phyloP scores from a whole-genome alignment of 352 stramenopile species.

The Globisporangium ultimum region DNA sequence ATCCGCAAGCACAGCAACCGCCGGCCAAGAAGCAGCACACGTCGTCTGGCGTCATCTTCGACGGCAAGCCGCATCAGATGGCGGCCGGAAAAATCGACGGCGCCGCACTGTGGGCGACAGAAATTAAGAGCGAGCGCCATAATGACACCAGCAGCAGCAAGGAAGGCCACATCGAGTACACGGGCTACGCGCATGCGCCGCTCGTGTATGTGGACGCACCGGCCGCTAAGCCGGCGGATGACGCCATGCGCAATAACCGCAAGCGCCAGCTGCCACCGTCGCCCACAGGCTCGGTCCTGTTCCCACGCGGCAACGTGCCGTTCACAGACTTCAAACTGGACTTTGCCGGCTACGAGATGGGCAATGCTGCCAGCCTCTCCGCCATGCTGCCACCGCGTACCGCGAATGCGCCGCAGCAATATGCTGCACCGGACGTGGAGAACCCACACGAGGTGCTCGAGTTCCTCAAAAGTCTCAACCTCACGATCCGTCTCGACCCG shows the following conservation, averaged over 20 bases:
- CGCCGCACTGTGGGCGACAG: background rate
- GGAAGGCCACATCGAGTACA: slow-evolving; percentile 7
- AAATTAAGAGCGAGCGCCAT: background rate
- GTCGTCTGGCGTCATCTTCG: slow-evolving; percentile 1
- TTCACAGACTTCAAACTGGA: slow-evolving; percentile 63
- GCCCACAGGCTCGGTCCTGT: slow-evolving; percentile 12
- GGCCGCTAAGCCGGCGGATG: slow-evolving; percentile 3
- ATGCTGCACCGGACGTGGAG: slow-evolving; percentile 16
- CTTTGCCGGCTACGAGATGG: slow-evolving; percentile 50
- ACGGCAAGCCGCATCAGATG: background rate
- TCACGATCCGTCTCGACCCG: slow-evolving; percentile 30
- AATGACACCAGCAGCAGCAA: slow-evolving; percentile 1
- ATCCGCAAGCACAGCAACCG: background rate
- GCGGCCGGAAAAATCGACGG: slow-evolving; percentile 4
- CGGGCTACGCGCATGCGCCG: slow-evolving; percentile 13
- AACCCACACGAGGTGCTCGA: slow-evolving; percentile 32
- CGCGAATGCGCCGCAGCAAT: slow-evolving; percentile 1
- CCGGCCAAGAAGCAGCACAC: slow-evolving; percentile 11
- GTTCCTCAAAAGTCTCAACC: slow-evolving; percentile 51
- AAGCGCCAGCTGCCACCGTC: slow-evolving; percentile 27
- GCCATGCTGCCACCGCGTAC: background rate
- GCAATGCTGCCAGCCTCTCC: slow-evolving; percentile 13
- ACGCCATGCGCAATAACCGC: slow-evolving; percentile 30
- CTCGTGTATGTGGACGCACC: slow-evolving; percentile 16
- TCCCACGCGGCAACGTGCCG: slow-evolving; percentile 12